Base-by-base conservation (phyloP, 352 stramenopile species). In the Phytophthora tentaculata region DNA sequence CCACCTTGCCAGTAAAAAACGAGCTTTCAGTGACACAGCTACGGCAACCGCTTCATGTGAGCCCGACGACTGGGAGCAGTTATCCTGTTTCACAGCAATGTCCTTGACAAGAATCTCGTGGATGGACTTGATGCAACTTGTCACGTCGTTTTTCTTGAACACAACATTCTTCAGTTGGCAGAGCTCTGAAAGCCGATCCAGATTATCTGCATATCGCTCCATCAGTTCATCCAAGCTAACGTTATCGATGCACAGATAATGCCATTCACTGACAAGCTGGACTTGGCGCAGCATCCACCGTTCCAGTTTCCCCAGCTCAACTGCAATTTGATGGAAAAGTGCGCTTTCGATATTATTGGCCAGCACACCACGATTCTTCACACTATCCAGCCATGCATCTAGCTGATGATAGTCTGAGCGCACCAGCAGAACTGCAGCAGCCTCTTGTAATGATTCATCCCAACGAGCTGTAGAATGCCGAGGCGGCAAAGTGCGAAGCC, bases 231-330 rank as follows among this genome's bases (percentile, higher is more conserved):
- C 71, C 7, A 83, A 20, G 20, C 61, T 67, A 5, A 84, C 62
- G 9, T 64, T 50, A 24, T 91, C 83, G 14, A 76, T 71, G 24
- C 71, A 56, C 6, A 91, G 58, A 35, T 80, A 87, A 8, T 74
- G 43, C 78, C 83, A 91, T 61, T 93, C 85, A 29, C 80, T 93
- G 41, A 84, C 56, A 22, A 91, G 60, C 54, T 91, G 85, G 12
- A 88, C 78, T 50, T 86, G 74, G 3, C 79, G 76, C 14, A 91
- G 55, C 83, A 91, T 89, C 76, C 72, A 89, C 29, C 82, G 78
- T 59, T 91, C 83, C 24, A 91, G 49, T 23, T 74, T 78, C 45
- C 66, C 52, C 1, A 90, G 57, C 24, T 81, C 68, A 44, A 62
- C 51, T 14, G 80, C 65, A 61, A 90, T 73, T 1, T 17, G 19